Percentiles rank a stretch among this genome's conserved stretches.
Conservation (phyloP, 164 flowering plant genomes). For the Stephania yunnanensis region DNA sequence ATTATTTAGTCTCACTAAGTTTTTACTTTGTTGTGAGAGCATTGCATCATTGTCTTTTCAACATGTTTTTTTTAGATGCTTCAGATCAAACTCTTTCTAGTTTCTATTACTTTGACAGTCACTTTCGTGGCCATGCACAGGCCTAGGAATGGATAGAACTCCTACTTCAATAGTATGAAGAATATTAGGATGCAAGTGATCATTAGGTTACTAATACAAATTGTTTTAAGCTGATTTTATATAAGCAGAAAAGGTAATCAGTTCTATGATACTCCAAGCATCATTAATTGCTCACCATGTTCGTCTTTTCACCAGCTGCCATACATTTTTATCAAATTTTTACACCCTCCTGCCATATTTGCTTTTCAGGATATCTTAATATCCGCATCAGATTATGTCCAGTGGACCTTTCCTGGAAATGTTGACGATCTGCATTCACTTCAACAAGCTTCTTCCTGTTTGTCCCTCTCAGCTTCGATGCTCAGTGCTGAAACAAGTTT, state of each 20-base stretch:
- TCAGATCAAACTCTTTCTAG: background rate
- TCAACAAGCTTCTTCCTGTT: conserved; percentile 24
- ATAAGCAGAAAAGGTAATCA: too few relatives aligned
- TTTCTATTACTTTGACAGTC: background rate
- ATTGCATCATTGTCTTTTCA: too few relatives aligned
- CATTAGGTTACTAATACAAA: too few relatives aligned
- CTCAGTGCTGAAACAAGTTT: conserved; percentile 35
- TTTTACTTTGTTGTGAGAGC: too few relatives aligned
- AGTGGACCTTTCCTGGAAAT: conserved; percentile 11
- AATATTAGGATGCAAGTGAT: too few relatives aligned
- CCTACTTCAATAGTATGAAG: too few relatives aligned
- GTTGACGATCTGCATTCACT: conserved; percentile 15
- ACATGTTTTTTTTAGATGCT: background rate
- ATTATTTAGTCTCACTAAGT: too few relatives aligned
- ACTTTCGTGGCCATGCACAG: background rate
- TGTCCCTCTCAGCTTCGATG: conserved; percentile 38
- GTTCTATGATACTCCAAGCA: background rate
- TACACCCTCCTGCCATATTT: background rate
- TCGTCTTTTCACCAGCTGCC: background rate
- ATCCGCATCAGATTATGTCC: conserved; percentile 19
- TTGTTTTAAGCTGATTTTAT: too few relatives aligned
- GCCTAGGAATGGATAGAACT: too few relatives aligned
- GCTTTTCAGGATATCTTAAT: conserved; percentile 31
- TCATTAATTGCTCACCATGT: background rate
- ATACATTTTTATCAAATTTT: background rate